Base-by-base conservation (phyloP, 768 basidiomycete genomes). In the Leucocoprinus birnbaumii region DNA sequence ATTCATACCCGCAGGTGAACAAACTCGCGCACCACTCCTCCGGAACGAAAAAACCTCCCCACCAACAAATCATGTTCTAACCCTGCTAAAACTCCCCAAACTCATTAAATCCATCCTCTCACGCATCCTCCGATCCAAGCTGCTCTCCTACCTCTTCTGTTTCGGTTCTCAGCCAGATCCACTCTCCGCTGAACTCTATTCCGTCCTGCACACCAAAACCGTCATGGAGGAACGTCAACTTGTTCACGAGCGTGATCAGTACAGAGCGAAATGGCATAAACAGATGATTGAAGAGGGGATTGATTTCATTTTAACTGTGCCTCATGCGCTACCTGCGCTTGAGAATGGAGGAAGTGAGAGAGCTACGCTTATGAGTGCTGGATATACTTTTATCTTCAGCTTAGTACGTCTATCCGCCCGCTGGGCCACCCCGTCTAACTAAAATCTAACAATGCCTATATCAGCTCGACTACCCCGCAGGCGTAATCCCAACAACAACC, bases 301-400 rank as follows among this genome's bases (percentile, higher is more conserved):
- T 3, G 86, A 89, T 65, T 87, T 83, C 64, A 69, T 86, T 19
- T 66, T 85, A 51, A 86, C 79, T 2, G 84, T 83, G 5, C 83
- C 82, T 11, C 79, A 82, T 59, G 74, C 83, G n/a, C 68, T 82
- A 41, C 83, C 86, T 2, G 86, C 86, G 0, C 67, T 85, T 19
- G 75, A 78, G 42, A 75, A 83, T 49, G 74, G 77, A 1, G 75
- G 75, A 2, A 79, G 76, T 60, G 73, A 68, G 60, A 76, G 77
- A 57, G 77, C 78, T n/a, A 78, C 79, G 14, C 72, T 83, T 61
- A 76, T 80, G 68, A 80, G 82, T 42, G 80, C 81, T 7, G 80
- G 79, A 6, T 87, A 86, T 63, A 83, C 85, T 0, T 81, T 83
- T 61, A 61, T 89, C 27, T 90, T 85, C 69, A 89, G 85, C 57